Conservation (phyloP, 2,329 filamentous ascomycete species). For the Colletotrichum sp. region DNA sequence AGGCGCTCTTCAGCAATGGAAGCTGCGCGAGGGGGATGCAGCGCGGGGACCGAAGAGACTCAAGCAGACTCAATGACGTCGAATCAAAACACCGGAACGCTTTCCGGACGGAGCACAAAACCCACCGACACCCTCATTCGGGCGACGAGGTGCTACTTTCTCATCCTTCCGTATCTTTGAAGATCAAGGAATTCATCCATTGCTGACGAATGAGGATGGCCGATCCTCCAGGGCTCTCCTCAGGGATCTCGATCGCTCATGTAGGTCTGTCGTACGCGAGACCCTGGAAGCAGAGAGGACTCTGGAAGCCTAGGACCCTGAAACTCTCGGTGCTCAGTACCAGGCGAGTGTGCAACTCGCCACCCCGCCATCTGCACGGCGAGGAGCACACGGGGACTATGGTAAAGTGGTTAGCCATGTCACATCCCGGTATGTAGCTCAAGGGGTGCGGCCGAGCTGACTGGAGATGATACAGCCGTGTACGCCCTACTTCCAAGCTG, state of each 20-base stretch:
- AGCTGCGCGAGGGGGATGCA: background rate
- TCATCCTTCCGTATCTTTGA: background rate
- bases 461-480: background rate
- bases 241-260: background rate
- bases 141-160: background rate
- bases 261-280: background rate
- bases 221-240: background rate
- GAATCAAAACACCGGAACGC: background rate
- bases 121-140: background rate
- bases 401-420: background rate
- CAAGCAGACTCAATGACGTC: background rate
- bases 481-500: background rate
- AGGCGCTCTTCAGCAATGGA: background rate
- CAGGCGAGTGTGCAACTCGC: background rate
- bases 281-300: background rate
- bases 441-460: background rate
- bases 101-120: background rate
- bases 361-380: background rate
- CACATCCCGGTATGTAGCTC: background rate
- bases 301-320: background rate
- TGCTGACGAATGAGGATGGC: background rate
- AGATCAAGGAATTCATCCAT: background rate
- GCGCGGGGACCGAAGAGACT: background rate
- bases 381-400: background rate
- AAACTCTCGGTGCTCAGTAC: background rate